phyloP scores from a whole-genome alignment of 2,329 filamentous ascomycete genomes.

The Botrytis pseudocinerea region DNA sequence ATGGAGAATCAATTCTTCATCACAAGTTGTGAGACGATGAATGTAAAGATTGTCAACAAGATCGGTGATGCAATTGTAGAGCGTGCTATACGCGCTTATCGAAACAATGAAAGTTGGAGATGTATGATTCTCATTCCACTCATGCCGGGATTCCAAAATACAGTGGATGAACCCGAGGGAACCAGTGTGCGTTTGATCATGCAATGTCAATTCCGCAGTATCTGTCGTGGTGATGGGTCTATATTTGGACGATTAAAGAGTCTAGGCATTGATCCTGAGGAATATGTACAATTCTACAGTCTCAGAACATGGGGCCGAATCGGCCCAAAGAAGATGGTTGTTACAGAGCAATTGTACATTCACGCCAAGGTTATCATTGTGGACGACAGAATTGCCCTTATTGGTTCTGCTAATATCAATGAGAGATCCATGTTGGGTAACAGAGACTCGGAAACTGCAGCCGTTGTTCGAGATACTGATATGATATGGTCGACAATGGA shows the following conservation, averaged over 20 bases:
- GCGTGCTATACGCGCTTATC: conserved; percentile 80
- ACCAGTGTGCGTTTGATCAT: conserved; percentile 94
- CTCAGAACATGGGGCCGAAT: conserved; percentile 91
- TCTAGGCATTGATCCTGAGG: conserved; percentile 83
- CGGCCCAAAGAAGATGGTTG: conserved; percentile 75
- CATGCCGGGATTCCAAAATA: conserved; percentile 98
- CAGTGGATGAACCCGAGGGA: conserved; percentile 89
- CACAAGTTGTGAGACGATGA: conserved; percentile 85
- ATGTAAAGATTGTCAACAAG: conserved; percentile 83
- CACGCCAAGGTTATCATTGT: conserved; percentile 97
- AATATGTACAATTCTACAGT: conserved; percentile 95
- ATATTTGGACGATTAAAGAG: conserved; percentile 85
- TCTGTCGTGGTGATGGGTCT: conserved; percentile 86
- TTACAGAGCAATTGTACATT: conserved; percentile 96
- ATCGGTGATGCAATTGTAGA: conserved; percentile 95
- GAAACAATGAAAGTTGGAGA: conserved; percentile 86
- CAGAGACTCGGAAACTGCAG: conserved; percentile 88
- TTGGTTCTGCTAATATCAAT: conserved; percentile 98
- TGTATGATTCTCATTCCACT: conserved; percentile 88
- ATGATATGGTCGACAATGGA: conserved; percentile 92
- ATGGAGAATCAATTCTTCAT: conserved; percentile 99
- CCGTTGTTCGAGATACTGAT: conserved; percentile 87
- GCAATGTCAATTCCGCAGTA: conserved; percentile 95
- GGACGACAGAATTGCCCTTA: conserved; percentile 88
- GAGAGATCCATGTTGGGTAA: conserved; percentile 92